Evolutionary conservation across 768 basidiomycete species (phyloP).

Genomic region (Mycena maculata): DNA sequence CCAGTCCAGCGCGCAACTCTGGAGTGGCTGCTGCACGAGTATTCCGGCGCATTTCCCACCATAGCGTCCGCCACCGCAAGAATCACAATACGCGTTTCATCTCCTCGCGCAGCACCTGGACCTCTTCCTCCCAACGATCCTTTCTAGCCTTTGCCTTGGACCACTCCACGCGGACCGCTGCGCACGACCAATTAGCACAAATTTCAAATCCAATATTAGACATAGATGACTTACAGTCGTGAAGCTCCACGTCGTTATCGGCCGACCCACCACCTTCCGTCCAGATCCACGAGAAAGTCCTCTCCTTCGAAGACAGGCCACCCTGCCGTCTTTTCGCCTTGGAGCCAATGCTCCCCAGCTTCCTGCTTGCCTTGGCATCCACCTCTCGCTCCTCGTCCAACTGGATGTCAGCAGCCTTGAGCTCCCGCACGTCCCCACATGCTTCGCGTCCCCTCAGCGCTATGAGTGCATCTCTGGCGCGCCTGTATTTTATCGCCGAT

Average conservation of each 20-base stretch:
- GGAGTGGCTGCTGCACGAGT: neutral
- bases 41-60: neutral
- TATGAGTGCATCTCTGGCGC: neutral
- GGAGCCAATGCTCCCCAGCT: slow-evolving; percentile 3
- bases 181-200: no score
- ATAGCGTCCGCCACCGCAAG: neutral
- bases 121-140: neutral
- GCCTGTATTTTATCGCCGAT: neutral
- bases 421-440: neutral
- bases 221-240: slow-evolving; percentile 17
- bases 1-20: neutral
- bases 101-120: neutral
- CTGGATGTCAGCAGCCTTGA: slow-evolving; percentile 4
- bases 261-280: neutral
- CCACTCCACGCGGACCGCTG: neutral
- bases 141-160: neutral
- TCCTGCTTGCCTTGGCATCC: slow-evolving; percentile 1
- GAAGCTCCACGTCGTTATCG: slow-evolving; percentile 5
- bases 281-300: slow-evolving; percentile 24
- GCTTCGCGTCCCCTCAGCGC: no score
- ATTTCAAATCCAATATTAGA: neutral
- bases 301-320: neutral
- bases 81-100: no score
- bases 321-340: neutral
- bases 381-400: slow-evolving; percentile 20